These are phyloP conservation scores for Yarrowia hollandica DNA, from an alignment of 805 yeast species.

Conservation along the genomic window DNA sequence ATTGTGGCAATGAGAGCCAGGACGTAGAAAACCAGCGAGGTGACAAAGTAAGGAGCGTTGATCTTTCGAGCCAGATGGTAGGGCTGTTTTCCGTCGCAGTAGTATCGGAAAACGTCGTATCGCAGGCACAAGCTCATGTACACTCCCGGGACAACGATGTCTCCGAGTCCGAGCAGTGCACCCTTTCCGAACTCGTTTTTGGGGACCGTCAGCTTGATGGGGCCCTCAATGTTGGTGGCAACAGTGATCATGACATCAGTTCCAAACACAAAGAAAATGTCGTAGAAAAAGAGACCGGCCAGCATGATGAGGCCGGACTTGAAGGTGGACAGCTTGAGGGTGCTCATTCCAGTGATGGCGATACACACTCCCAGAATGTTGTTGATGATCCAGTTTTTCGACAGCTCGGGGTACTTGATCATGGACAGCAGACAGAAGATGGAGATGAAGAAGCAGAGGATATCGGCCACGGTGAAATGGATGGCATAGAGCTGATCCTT, in stretches of 20 bases:
- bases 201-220: slow-evolving; percentile 54
- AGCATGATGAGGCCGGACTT: slow-evolving; percentile 50
- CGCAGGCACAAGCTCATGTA: slow-evolving; percentile 55
- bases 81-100: slow-evolving; percentile 37
- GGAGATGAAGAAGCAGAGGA: slow-evolving; percentile 30
- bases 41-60: slow-evolving; percentile 50
- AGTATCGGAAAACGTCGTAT: slow-evolving; percentile 51
- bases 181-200: slow-evolving; percentile 31
- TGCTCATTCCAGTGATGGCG: slow-evolving; percentile 48
- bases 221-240: slow-evolving; percentile 57
- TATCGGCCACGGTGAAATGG: slow-evolving; percentile 32
- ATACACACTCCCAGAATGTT: slow-evolving; percentile 49
- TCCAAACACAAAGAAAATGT: slow-evolving; percentile 65
- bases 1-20: slow-evolving; percentile 51
- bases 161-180: slow-evolving; percentile 63
- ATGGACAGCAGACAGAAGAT: slow-evolving; percentile 32
- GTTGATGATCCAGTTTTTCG: slow-evolving; percentile 49
- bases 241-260: slow-evolving; percentile 63
- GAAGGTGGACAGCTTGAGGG: slow-evolving; percentile 47
- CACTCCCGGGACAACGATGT: slow-evolving; percentile 60
- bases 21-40: slow-evolving; percentile 51
- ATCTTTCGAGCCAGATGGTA: slow-evolving; percentile 39
- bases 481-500: slow-evolving; percentile 8
- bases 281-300: slow-evolving; percentile 57
- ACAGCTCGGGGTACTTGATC: slow-evolving; percentile 35